Evolutionary conservation across 495 filamentous ascomycete species (phyloP).

Genomic region (Sordaria brevicollis): DNA sequence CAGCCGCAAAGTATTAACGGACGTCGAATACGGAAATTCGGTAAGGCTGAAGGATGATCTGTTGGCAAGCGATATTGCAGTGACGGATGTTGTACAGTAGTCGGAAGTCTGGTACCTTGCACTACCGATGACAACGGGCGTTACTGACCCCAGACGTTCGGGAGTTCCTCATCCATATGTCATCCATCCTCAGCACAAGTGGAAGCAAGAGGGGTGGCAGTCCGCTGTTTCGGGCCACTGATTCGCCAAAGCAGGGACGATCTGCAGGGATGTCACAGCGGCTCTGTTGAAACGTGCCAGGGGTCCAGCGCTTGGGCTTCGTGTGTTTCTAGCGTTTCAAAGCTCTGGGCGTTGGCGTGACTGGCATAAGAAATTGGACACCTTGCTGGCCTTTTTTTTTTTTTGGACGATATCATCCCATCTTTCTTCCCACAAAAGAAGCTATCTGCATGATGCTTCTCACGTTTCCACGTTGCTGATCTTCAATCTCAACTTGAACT

Average conservation of each 20-base stretch:
- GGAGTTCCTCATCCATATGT: background rate
- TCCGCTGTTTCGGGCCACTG: background rate
- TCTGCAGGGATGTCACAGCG: background rate
- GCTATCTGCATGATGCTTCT: background rate
- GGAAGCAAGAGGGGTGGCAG: background rate
- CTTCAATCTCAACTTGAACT: background rate
- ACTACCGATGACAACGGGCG: background rate
- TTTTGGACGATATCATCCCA: background rate
- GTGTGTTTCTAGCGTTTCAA: conserved; percentile 23
- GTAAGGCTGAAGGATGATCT: background rate
- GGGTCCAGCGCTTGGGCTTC: conserved; percentile 17
- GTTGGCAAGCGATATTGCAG: background rate
- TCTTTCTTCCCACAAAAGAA: background rate
- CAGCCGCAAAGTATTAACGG: background rate
- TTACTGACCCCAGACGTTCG: background rate
- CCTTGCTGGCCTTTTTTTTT: background rate
- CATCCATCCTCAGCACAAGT: background rate
- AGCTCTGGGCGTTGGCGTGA: background rate
- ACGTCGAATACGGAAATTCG: background rate
- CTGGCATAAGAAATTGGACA: background rate
- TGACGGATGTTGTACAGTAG: background rate
- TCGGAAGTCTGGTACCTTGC: background rate
- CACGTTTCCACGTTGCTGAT: background rate
- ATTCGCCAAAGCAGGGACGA: background rate
- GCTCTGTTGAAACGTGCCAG: conserved; percentile 19